Evolutionary conservation across 2,329 filamentous ascomycete genomes (phyloP).

Genomic region (Rhinocladiella mackenziei): DNA sequence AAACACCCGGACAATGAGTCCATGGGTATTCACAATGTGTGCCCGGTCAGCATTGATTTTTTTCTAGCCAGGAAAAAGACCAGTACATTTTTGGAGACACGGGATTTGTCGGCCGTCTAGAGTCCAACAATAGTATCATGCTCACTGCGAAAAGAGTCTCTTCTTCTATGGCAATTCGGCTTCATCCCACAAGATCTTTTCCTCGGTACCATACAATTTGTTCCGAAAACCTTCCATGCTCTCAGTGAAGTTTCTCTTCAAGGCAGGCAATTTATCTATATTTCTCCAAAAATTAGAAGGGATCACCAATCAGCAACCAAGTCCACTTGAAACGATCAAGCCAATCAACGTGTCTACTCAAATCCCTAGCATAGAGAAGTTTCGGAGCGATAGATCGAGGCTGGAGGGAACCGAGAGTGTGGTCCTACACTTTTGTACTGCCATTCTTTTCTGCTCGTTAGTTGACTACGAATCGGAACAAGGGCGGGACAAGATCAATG

Average conservation of each 20-base stretch:
- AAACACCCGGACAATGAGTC: conserved; percentile 5
- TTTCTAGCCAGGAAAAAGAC: conserved; percentile 6
- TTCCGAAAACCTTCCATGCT: conserved; percentile 9
- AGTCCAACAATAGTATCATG: not conserved
- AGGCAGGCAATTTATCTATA: conserved; percentile 6
- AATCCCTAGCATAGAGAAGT: conserved; percentile 8
- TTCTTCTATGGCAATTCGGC: conserved; percentile 9
- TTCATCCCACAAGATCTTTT: conserved; percentile 12
- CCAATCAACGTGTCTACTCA: conserved; percentile 5
- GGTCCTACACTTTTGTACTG: too few species aligned
- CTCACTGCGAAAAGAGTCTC: conserved; percentile 4
- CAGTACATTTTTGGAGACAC: conserved; percentile 10
- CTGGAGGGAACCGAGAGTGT: too few species aligned
- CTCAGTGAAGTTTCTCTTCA: conserved; percentile 5
- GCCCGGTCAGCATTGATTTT: conserved; percentile 10
- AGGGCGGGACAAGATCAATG: not conserved
- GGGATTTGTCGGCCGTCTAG: conserved; percentile 9
- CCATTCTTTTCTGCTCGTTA: too few species aligned
- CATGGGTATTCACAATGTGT: conserved; percentile 14
- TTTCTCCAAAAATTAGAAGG: conserved; percentile 2
- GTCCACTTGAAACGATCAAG: not conserved
- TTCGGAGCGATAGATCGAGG: not conserved
- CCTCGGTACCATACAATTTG: conserved; percentile 13
- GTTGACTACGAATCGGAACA: not conserved
- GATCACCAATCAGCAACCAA: not conserved